Base-by-base conservation (phyloP, 768 basidiomycete genomes). In the Termitomyces sp. region DNA sequence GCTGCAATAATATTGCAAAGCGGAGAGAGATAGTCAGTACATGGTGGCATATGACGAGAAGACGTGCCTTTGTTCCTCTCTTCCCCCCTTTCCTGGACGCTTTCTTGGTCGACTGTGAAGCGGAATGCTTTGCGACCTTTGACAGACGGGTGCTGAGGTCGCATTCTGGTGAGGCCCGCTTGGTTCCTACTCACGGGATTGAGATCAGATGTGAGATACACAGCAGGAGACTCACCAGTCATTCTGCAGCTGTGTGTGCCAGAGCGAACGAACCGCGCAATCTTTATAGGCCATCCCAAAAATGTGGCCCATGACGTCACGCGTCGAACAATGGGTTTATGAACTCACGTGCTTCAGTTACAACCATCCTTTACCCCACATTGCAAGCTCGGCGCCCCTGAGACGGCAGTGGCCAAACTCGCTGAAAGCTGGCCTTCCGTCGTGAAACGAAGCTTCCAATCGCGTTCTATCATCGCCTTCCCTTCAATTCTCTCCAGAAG, bases 81-180 rank as follows among this genome's bases (percentile, higher is more conserved):
- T 79, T 83, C 84, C 57, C 75, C 68, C 47, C 76, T 73, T 59
- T 76, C 76, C 33, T 54, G 27, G 18, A 9, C 3, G 11, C 6
- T 45, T 49, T 55, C 58, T 76, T 79, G 51, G 70, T 72, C 36
- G 72, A 69, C 54, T 73, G 76, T 42, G 63, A 55, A 34, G 65
- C 62, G 34, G 74, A 75, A 24, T 77, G 81, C 70, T 81, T 87
- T 7, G 81, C 73, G 0, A 72, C 73, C 68, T 85, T 86, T 42
- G 81, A 72, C 44, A 79, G 75, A 60, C 81, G 78, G 20, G 81
- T 75, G 60, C 70, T 72, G 12, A 69, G 60, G 15, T 65, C 69
- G 9, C 69, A 58, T 22, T 75, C 78, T 7, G 75, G 72, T 33
- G 80, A 75, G 55, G 75, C 63, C 54, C 84, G 76, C 67, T 84